Base-by-base conservation (phyloP, 2,329 filamentous ascomycete genomes). In the Beauveria brongniartii region DNA sequence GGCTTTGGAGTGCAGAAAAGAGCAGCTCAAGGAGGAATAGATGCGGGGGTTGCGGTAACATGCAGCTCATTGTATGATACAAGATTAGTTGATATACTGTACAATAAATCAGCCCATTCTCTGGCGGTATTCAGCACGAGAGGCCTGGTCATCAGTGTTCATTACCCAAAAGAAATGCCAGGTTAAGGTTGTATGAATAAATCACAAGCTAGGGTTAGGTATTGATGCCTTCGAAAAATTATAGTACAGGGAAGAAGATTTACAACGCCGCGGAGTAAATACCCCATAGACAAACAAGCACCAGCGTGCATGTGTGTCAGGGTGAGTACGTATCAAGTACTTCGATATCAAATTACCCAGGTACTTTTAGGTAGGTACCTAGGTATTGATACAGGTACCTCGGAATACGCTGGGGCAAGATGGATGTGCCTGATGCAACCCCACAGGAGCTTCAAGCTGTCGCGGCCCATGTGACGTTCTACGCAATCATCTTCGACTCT, bases 1-100 rank as follows among this genome's bases (percentile, higher is more conserved):
- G 64, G 91, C 93, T 14, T 78, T 99, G 69, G 93, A 97, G 79
- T 85, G 90, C 54, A 81, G 93, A 72, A 86, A 87, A 75, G 84
- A 80, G 54, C 88, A 93, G 76, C 74, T 99, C 72, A 91, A 97
- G 70, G 87, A 90, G 60, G 69, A 70, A 61, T 34, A 56, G 28
- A n/a, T 12, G 22, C 18, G 12, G 34, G 46, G 2, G 41, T 2
- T 24, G 26, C 14, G 18, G 28, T 6, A 56, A n/a, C n/a, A 37
- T 12, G 20, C 34, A 37, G 28, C 40, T 24, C 26, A 16, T 43
- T 52, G 55, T 59, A 59, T 24, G 24, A 58, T 58, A 51, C n/a
- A 50, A 55, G 8, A 37, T 20, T 24, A 16, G 24, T 54, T 26
- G 20, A 55, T 55, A 22, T 40, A 48, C 43, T 57, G 44, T 57